These are phyloP conservation scores for Phytopythium chamaehyphon DNA, from an alignment of 352 stramenopile species.

Conservation along the genomic window DNA sequence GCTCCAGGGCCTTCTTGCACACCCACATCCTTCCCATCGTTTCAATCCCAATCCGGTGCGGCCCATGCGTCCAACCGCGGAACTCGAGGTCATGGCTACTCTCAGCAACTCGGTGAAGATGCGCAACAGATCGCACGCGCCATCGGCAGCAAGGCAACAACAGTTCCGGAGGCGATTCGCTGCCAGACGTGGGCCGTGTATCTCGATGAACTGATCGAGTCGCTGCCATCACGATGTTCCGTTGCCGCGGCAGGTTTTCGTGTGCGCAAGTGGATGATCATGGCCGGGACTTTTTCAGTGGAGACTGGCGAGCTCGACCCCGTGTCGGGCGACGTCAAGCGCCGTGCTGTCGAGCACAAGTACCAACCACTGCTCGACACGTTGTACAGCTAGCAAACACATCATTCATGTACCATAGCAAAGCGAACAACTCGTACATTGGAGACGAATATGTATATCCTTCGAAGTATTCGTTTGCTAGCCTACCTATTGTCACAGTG, in stretches of 20 bases:
- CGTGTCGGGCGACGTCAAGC: constrained; percentile 55
- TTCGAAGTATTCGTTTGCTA: too few relatives aligned
- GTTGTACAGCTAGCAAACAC: constrained; percentile 57
- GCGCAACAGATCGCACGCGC: constrained; percentile 31
- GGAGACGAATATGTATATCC: too few relatives aligned
- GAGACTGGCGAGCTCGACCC: constrained; percentile 69
- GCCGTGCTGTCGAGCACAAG: constrained; percentile 60
- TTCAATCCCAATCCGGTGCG: neutral
- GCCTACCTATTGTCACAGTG: neutral
- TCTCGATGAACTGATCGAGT: constrained; percentile 61
- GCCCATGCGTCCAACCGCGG: neutral
- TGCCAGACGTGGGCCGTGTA: constrained; percentile 74
- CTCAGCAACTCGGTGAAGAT: constrained; percentile 37
- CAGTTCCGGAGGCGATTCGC: constrained; percentile 54
- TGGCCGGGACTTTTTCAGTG: constrained; percentile 59
- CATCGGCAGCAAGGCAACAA: constrained; percentile 38
- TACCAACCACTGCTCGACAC: constrained; percentile 74
- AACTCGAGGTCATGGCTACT: constrained; percentile 14
- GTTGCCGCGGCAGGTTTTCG: constrained; percentile 47
- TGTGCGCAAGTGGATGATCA: constrained; percentile 80
- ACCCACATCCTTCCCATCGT: neutral
- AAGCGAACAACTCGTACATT: too few relatives aligned
- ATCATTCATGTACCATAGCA: neutral
- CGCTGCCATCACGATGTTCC: constrained; percentile 33
- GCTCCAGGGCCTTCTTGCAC: neutral